Evolutionary conservation across 768 basidiomycete species (phyloP), one percentile per base, ranked within the genome.

Genomic region (Lactarius indigo): DNA sequence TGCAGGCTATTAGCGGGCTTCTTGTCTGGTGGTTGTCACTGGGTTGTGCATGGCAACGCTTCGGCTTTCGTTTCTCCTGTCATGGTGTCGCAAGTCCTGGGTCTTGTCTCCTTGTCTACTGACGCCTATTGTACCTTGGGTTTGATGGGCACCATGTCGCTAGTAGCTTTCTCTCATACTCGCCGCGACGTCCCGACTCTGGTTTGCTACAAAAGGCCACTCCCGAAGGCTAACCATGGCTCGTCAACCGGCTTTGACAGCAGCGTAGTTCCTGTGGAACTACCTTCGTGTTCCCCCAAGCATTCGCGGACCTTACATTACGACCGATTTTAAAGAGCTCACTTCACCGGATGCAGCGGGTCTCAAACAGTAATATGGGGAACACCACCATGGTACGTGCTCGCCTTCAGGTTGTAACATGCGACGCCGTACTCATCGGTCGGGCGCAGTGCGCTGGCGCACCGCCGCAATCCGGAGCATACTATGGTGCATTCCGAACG

Each of bases 151-250:
- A 63, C 33, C 23, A 52, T 26, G 5, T 28, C 12, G 15, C 33
- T 17, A 2, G 30, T 13, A 28, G 23, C 13, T 50, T 59, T 64
- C 39, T 59, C 50, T 30, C 39, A n/a, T 20, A 31, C 30, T 54
- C 37, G 17, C 50, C 61, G 5, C 57, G 39, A 63, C 61, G 20
- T 37, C 41, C 15, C 50, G 33, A 28, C 15, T n/a, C 62, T 37
- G 15, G 37, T 55, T 59, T 59, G 52, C 33, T 68, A 59, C 58
- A 66, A 63, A 66, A 66, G 57, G 18, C 23, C 35, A 26, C 42
- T 2, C 28, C 28, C 8, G 13, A 42, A 61, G 42, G 33, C 18
- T 1, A 42, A 3, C 13, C 35, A 66, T 65, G 28, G 39, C 30
- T 63, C 31, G 30, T 58, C 57, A 44, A 47, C 33, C n/a, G 30